phyloP scores from a whole-genome alignment of 805 yeast genomes.

The Ogataea ganodermae region DNA sequence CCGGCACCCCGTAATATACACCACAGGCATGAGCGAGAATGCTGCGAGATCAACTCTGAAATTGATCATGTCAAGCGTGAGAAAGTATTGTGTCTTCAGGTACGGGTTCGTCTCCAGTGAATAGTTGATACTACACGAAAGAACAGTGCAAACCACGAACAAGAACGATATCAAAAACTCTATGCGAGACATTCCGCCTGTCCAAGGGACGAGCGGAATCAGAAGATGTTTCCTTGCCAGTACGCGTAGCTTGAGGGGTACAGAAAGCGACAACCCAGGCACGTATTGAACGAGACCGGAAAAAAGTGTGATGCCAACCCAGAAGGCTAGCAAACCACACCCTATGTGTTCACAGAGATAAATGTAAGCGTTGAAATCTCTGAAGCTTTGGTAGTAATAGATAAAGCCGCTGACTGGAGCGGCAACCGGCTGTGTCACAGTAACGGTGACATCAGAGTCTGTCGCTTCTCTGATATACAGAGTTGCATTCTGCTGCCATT shows the following conservation, averaged over 20 bases:
- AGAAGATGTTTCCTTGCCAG: slow-evolving; percentile 6
- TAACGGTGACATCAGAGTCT: slow-evolving; percentile 21
- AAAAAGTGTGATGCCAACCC: slow-evolving; percentile 38
- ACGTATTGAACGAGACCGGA: slow-evolving; percentile 34
- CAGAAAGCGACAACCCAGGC: slow-evolving; percentile 2
- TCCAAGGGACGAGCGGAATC: slow-evolving; percentile 9
- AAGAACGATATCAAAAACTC: slow-evolving; percentile 32
- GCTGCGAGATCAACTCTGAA: slow-evolving; percentile 57
- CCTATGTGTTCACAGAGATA: slow-evolving; percentile 42
- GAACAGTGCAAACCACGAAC: slow-evolving; percentile 34
- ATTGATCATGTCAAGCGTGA: slow-evolving; percentile 41
- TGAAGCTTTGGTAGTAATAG: slow-evolving; percentile 38
- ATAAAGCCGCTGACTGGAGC: slow-evolving; percentile 36
- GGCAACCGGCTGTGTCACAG: slow-evolving; percentile 36
- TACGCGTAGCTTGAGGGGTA: neutral
- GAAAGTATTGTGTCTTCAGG: slow-evolving; percentile 33
- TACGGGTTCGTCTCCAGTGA: slow-evolving; percentile 42
- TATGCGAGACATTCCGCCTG: slow-evolving; percentile 21
- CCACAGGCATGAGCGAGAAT: slow-evolving; percentile 55
- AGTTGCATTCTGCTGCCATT: slow-evolving; percentile 36
- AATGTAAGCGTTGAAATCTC: slow-evolving; percentile 40
- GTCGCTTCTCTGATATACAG: slow-evolving; percentile 35
- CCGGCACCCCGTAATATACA: slow-evolving; percentile 68
- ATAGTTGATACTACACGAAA: slow-evolving; percentile 40
- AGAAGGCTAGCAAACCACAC: slow-evolving; percentile 48